Conservation (phyloP, 768 basidiomycete genomes). For the Macrolepiota fuliginosa region DNA sequence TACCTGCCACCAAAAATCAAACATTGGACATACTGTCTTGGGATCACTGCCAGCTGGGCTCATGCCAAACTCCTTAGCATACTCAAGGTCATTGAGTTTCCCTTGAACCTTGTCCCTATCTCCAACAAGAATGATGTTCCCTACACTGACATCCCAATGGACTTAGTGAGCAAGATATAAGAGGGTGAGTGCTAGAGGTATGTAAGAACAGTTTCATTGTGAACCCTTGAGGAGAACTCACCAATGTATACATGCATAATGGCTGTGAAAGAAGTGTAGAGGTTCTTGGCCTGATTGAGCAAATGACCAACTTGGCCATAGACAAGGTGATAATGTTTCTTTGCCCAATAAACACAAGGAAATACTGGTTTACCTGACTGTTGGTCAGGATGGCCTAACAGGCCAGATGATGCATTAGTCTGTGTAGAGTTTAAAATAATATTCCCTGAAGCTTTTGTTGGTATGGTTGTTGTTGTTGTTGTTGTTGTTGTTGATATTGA, state of each 20-base stretch:
- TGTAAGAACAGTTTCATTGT: not conserved
- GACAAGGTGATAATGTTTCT: not conserved
- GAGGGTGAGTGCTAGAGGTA: constrained; percentile 5
- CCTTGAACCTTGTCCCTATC: not conserved
- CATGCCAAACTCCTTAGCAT: constrained; percentile 2
- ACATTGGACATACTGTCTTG: constrained; percentile 1
- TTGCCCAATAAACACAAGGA: not conserved
- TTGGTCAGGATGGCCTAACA: not conserved
- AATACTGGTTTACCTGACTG: too few relatives aligned
- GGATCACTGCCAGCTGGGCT: not conserved
- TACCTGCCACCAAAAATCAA: too few relatives aligned
- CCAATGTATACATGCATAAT: not conserved
- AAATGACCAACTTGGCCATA: constrained; percentile 1
- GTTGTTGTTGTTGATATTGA: too few relatives aligned
- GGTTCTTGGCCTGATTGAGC: constrained; percentile 28
- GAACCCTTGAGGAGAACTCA: not conserved
- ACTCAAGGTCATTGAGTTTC: constrained; percentile 13
- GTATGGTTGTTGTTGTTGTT: not conserved
- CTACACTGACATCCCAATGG: constrained; percentile 12
- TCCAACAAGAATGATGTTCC: constrained; percentile 8
- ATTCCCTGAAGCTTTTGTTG: not conserved
- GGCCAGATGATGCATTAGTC: not conserved
- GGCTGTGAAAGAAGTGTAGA: not conserved
- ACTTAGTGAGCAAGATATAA: constrained; percentile 12
- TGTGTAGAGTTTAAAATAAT: not conserved